Percentiles rank a stretch among this genome's conserved stretches.
Conservation (phyloP, 2,329 filamentous ascomycete genomes). For the Zasmidium citrigriseum region DNA sequence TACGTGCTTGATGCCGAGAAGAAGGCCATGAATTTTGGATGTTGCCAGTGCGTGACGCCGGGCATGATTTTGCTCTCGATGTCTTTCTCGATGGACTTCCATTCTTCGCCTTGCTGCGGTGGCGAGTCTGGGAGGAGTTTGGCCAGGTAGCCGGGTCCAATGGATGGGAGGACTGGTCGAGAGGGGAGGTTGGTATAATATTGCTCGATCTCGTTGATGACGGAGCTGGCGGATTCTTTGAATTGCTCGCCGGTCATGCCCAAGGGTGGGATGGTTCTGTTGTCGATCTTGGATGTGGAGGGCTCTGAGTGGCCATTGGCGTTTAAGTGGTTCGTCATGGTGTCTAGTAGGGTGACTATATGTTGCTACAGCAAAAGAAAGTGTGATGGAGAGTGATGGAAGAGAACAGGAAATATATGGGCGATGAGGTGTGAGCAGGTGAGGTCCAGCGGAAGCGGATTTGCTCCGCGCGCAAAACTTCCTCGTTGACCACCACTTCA, state of each 20-base stretch:
- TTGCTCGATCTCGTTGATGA: constrained; percentile 80
- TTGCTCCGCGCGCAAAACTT: neutral
- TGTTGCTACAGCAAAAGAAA: neutral
- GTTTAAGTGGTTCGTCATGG: neutral
- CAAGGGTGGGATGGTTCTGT: constrained; percentile 34
- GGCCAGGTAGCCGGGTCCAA: constrained; percentile 82
- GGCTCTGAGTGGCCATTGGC: constrained; percentile 10
- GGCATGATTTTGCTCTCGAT: constrained; percentile 86
- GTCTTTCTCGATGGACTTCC: constrained; percentile 78
- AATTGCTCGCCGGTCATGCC: constrained; percentile 81
- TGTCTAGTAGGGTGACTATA: neutral
- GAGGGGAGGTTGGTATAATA: constrained; percentile 78
- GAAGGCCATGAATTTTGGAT: constrained; percentile 93
- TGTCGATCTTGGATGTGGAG: constrained; percentile 21
- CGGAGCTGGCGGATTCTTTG: constrained; percentile 71
- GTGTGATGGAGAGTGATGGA: neutral
- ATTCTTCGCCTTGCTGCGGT: constrained; percentile 69
- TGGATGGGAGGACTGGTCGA: constrained; percentile 71
- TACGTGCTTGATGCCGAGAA: constrained; percentile 82
- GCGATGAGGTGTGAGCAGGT: neutral
- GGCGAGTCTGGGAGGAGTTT: constrained; percentile 70
- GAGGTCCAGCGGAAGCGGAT: neutral
- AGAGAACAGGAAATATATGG: neutral
- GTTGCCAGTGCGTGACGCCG: constrained; percentile 92
- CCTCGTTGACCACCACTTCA: neutral